Evolutionary conservation across 495 filamentous ascomycete genomes (phyloP).

Genomic region (Cercophora samala): DNA sequence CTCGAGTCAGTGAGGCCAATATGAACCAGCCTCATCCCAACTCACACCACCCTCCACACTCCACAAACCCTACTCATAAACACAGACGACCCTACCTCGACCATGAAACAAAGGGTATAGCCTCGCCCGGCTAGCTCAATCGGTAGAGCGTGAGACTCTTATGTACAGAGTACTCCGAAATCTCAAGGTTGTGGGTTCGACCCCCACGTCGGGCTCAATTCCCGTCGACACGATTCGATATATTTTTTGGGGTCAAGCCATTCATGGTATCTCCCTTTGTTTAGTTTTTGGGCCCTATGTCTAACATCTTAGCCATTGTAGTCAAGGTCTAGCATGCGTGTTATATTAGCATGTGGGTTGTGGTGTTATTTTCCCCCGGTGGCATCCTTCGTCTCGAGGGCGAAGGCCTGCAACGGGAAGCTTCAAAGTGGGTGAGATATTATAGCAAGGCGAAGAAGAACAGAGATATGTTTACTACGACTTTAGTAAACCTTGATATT

Average conservation of each 20-base stretch:
- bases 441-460: too few relatives aligned
- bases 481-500: too few relatives aligned
- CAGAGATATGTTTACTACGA: too few relatives aligned
- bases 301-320: too few relatives aligned
- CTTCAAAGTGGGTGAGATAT: too few relatives aligned
- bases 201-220: not conserved
- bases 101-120: not conserved
- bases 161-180: conserved; percentile 21
- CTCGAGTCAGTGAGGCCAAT: not conserved
- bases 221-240: not conserved
- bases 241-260: not conserved
- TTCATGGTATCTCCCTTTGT: too few relatives aligned
- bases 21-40: not conserved
- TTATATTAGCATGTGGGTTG: too few relatives aligned
- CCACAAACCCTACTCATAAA: not conserved
- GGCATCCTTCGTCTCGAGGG: too few relatives aligned
- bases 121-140: conserved; percentile 64
- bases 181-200: not conserved
- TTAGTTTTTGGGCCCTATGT: too few relatives aligned
- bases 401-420: too few relatives aligned
- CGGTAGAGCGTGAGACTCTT: conserved; percentile 83
- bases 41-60: not conserved
- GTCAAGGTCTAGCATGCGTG: too few relatives aligned
- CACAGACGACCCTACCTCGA: not conserved
- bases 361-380: too few relatives aligned